Evolutionary conservation across 1,139 yeast species (phyloP).

Genomic region (Candida gigantensis): DNA sequence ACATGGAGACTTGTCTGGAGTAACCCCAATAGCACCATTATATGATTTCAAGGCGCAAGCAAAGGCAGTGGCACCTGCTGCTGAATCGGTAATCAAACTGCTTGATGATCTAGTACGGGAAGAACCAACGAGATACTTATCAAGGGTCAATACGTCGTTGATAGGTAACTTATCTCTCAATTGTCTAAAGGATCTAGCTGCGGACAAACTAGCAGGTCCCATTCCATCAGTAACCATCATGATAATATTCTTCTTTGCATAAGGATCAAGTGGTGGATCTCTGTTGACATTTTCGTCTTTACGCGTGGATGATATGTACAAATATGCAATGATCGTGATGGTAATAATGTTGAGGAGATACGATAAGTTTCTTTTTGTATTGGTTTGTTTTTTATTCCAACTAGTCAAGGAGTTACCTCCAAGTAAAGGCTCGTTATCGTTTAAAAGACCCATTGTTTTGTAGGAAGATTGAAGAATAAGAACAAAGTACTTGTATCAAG

Average conservation of each 20-base stretch:
- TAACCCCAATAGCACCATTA: constrained; percentile 84
- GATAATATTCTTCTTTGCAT: constrained; percentile 57
- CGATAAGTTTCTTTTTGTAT: constrained; percentile 11
- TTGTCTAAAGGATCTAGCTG: constrained; percentile 73
- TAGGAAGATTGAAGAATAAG: neutral
- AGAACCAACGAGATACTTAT: constrained; percentile 68
- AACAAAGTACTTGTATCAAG: neutral
- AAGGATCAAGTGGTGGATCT: constrained; percentile 13
- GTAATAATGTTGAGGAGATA: constrained; percentile 15
- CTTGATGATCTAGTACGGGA: constrained; percentile 74
- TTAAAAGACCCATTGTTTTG: constrained; percentile 6
- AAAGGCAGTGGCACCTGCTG: constrained; percentile 94
- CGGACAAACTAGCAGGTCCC: constrained; percentile 81
- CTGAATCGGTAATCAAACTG: constrained; percentile 82
- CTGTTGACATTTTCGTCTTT: constrained; percentile 1
- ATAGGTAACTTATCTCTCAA: constrained; percentile 42
- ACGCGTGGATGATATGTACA: constrained; percentile 11
- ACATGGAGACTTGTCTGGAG: constrained; percentile 59
- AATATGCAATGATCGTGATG: constrained; percentile 14
- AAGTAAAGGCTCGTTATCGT: constrained; percentile 14
- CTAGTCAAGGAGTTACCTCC: constrained; percentile 15
- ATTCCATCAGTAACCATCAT: constrained; percentile 91
- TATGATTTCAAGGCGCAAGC: constrained; percentile 76
- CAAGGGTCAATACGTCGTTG: constrained; percentile 59
- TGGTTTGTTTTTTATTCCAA: constrained; percentile 11